Conservation (phyloP, 2,329 filamentous ascomycete species). For the Colletotrichum sp. region DNA sequence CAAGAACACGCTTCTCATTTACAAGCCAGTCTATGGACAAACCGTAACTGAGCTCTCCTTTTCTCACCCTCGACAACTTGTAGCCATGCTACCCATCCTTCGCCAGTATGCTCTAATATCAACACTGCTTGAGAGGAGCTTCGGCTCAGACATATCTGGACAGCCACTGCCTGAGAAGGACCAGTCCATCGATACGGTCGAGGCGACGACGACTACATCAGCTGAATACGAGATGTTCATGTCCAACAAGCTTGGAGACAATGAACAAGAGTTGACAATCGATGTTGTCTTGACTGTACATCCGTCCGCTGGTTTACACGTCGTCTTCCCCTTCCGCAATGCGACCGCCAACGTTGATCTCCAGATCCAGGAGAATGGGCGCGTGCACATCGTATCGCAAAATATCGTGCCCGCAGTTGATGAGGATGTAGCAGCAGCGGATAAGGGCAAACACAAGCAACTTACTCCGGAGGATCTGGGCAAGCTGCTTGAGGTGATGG, state of each 20-base stretch:
- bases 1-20: conserved; percentile 69
- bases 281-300: conserved; percentile 60
- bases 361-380: conserved; percentile 64
- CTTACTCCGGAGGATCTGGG: conserved; percentile 48
- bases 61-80: conserved; percentile 77
- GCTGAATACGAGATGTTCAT: conserved; percentile 39
- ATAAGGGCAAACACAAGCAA: conserved; percentile 33
- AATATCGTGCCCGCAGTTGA: conserved; percentile 48
- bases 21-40: conserved; percentile 75
- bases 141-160: conserved; percentile 34
- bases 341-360: conserved; percentile 59
- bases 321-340: conserved; percentile 58
- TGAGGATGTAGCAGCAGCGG: conserved; percentile 16
- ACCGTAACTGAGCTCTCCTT: conserved; percentile 74
- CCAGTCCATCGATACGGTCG: conserved; percentile 13
- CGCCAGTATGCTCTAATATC: conserved; percentile 78
- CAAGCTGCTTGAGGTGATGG: conserved; percentile 51
- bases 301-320: conserved; percentile 52
- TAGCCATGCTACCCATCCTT: conserved; percentile 74
- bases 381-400: conserved; percentile 63
- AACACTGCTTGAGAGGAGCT: conserved; percentile 66
- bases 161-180: conserved; percentile 32
- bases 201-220: conserved; percentile 33
- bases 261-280: conserved; percentile 34
- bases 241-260: neutral